Conservation (phyloP, 2,329 filamentous ascomycete genomes). For the Diplodia seriata region DNA sequence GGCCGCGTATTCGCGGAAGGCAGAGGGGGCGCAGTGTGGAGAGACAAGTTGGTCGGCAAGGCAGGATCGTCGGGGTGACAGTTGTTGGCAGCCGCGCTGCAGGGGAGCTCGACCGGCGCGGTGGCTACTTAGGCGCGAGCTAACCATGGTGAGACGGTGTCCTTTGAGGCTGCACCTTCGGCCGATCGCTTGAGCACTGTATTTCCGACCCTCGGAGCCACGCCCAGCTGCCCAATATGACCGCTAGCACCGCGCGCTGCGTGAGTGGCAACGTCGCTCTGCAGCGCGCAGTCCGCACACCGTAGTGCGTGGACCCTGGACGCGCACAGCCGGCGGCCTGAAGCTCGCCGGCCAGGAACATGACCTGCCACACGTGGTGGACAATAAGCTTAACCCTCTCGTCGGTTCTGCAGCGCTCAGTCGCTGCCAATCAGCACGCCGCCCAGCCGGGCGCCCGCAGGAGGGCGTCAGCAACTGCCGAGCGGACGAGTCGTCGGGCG, state of each 20-base stretch:
- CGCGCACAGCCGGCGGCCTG: not conserved
- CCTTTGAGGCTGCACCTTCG: conserved; percentile 2
- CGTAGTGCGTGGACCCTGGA: not conserved
- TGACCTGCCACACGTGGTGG: conserved; percentile 4
- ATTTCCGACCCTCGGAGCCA: not conserved
- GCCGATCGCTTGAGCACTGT: conserved; percentile 2
- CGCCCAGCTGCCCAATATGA: conserved; percentile 16
- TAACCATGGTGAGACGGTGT: not conserved
- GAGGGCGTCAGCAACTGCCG: too few species aligned
- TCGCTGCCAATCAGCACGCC: not conserved
- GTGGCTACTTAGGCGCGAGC: conserved; percentile 7
- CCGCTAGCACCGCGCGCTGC: not conserved
- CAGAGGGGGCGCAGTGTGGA: not conserved
- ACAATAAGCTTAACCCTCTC: conserved; percentile 21
- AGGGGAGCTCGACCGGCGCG: conserved; percentile 4
- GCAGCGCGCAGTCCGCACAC: too few species aligned
- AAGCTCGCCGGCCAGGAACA: conserved; percentile 4
- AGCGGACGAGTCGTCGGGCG: too few species aligned
- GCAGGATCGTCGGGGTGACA: conserved; percentile 3
- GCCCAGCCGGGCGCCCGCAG: too few species aligned
- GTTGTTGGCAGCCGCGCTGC: not conserved
- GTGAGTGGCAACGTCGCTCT: not conserved
- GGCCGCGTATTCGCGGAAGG: not conserved
- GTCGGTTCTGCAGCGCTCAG: not conserved
- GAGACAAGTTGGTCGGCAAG: not conserved